Evolutionary conservation across 129 eudicot species (phyloP), one percentile per base, ranked within the genome.

Genomic region (Flaveria trinervia): DNA sequence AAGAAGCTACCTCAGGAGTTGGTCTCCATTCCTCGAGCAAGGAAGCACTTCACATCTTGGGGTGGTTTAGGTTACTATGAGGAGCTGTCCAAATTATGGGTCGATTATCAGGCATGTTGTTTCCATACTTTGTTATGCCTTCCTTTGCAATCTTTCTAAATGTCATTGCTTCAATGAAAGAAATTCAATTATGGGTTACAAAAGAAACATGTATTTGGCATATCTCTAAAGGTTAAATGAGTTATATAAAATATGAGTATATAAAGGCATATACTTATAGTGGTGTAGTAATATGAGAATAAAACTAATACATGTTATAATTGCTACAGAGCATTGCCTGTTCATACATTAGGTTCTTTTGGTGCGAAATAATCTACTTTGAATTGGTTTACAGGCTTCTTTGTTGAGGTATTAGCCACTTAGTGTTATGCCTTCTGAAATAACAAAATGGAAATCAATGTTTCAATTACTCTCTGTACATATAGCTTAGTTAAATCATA

Each of bases 21-120:
- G 73, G 86, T 57, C 77, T 82, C 89, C 46, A 57, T 81, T 66
- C 97, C 98, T 72, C 87, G 95, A 76, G 93, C 91, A 71, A 89
- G 98, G 85, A 93, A 93, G 82, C 98, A 93, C 86, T 90, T 93
- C 61, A 85, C 92, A 7, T 90, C 93, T 41, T 93, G 98, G 98
- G 84, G 91, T 68, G 89, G 96, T 70, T 70, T 88, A 83, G 84
- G 92, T 75, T 93, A 93, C 85, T 93, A 90, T 79, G 91, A 85
- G 73, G 90, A 93, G 76, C 87, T 93, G 97, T 84, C 86, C 54
- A 85, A 86, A 64, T 72, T 90, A 65, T 93, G 97, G 97, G 84
- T 66, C 56, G 96, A 93, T 49, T 57, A 88, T 86, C 84, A 90
- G 97, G 98, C 77, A 86, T 73, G 84, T 67, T 64, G 20, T 65